These are phyloP conservation scores for Russula griseocarnosa DNA, from an alignment of 768 basidiomycete genomes.

Conservation along the genomic window DNA sequence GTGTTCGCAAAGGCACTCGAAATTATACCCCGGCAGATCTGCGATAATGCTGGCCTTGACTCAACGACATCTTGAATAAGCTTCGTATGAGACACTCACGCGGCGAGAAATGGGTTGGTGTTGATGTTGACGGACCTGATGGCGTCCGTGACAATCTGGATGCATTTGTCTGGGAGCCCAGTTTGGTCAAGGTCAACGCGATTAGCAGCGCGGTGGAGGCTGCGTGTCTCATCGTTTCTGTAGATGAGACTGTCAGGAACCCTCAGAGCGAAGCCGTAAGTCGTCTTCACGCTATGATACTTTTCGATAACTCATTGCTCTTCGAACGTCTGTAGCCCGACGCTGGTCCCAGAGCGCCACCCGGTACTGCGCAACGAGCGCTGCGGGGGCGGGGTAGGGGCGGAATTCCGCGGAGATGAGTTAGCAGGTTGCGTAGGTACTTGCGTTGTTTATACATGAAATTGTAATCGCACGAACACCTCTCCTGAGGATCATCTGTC, in stretches of 20 bases:
- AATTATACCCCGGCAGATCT: conserved; percentile 96
- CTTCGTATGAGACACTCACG: conserved; percentile 93
- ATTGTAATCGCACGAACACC: not conserved
- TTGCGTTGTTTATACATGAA: not conserved
- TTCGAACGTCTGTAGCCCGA: conserved; percentile 48
- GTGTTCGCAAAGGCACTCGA: conserved; percentile 97
- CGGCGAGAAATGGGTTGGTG: conserved; percentile 87
- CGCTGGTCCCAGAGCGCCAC: conserved; percentile 83
- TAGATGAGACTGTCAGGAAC: conserved; percentile 96
- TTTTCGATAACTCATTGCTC: conserved; percentile 27
- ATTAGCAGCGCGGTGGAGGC: conserved; percentile 95
- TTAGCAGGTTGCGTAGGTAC: conserved; percentile 26
- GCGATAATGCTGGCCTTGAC: conserved; percentile 96
- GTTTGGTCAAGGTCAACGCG: conserved; percentile 91
- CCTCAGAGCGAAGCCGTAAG: conserved; percentile 90
- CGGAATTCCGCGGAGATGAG: conserved; percentile 58
- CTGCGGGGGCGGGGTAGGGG: conserved; percentile 86
- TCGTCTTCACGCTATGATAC: conserved; percentile 22
- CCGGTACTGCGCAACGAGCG: conserved; percentile 86
- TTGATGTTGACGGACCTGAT: conserved; percentile 85
- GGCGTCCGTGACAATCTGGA: conserved; percentile 96
- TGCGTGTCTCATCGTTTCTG: conserved; percentile 90
- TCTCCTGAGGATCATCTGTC: not conserved
- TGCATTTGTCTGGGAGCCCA: conserved; percentile 98
- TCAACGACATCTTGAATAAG: conserved; percentile 98